phyloP scores from a whole-genome alignment of 208 protist species.

The Trypanosoma congolense region DNA sequence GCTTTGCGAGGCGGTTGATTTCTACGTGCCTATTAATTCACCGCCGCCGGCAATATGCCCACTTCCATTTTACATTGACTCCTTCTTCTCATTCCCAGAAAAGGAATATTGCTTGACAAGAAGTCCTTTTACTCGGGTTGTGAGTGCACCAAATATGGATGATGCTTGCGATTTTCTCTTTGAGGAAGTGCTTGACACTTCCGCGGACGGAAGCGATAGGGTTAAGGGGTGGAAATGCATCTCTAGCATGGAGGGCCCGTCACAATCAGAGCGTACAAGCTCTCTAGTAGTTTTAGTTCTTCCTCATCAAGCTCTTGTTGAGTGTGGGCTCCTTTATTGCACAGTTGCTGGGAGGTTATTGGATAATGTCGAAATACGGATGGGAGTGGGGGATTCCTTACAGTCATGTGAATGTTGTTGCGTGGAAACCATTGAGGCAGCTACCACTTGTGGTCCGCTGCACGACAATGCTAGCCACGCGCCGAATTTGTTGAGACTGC shows the following conservation, averaged over 20 bases:
- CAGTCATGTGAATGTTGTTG: slow-evolving; percentile 5
- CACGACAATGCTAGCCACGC: too few relatives aligned
- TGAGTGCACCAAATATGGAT: slow-evolving; percentile 19
- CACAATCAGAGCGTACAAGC: slow-evolving; percentile 7
- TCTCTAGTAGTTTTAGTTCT: slow-evolving; percentile 20
- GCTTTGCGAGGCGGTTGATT: slow-evolving; percentile 13
- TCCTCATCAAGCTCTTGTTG: slow-evolving; percentile 11
- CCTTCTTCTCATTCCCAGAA: not conserved
- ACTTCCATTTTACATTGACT: not conserved
- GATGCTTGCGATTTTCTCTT: slow-evolving; percentile 8
- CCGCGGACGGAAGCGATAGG: not conserved
- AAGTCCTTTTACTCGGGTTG: slow-evolving; percentile 16
- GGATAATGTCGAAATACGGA: slow-evolving; percentile 11
- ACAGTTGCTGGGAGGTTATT: not conserved
- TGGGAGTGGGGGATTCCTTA: slow-evolving; percentile 14
- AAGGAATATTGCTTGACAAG: slow-evolving; percentile 14
- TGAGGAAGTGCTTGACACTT: slow-evolving; percentile 17
- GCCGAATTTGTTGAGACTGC: too few relatives aligned
- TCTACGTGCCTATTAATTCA: slow-evolving; percentile 17
- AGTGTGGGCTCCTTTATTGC: slow-evolving; percentile 13
- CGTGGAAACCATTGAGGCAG: too few relatives aligned
- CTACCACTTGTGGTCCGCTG: too few relatives aligned
- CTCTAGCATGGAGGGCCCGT: slow-evolving; percentile 5
- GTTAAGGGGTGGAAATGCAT: slow-evolving; percentile 11
- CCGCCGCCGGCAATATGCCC: not conserved